Evolutionary conservation across 139 green algal species (phyloP).

Genomic region (Tetradesmus obliquus): DNA sequence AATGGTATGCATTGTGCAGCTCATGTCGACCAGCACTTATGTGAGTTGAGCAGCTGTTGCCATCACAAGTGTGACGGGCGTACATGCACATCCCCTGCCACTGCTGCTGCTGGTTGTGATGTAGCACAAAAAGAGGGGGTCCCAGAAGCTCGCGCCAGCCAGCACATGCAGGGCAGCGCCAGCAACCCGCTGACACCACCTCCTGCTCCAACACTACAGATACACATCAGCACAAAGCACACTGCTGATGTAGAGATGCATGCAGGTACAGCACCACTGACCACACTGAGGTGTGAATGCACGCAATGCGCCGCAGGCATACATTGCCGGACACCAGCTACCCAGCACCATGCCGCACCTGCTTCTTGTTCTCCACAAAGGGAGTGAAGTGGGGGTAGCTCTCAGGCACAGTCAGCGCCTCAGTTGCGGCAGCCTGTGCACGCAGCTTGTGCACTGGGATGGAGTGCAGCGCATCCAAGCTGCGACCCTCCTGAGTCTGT

Average conservation of each 20-base stretch:
- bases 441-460: conserved; percentile 29
- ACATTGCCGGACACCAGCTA: too few relatives aligned
- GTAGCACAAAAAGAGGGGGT: too few relatives aligned
- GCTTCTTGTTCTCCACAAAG: conserved; percentile 47
- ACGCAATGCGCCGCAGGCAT: neutral
- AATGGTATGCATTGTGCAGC: too few relatives aligned
- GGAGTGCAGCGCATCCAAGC: conserved; percentile 4
- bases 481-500: neutral
- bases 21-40: too few relatives aligned
- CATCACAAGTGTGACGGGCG: too few relatives aligned
- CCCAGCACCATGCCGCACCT: conserved; percentile 1
- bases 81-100: too few relatives aligned
- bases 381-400: conserved; percentile 52
- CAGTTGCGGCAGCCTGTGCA: neutral
- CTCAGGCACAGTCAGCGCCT: neutral
- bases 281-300: neutral
- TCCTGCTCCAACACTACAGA: neutral
- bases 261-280: too few relatives aligned
- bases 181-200: neutral
- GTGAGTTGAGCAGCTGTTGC: too few relatives aligned
- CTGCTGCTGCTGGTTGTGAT: neutral
- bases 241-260: too few relatives aligned
- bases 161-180: neutral
- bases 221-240: too few relatives aligned
- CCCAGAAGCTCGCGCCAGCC: too few relatives aligned